phyloP scores from a whole-genome alignment of 441 rosid genomes.

The Populus hybrid region DNA sequence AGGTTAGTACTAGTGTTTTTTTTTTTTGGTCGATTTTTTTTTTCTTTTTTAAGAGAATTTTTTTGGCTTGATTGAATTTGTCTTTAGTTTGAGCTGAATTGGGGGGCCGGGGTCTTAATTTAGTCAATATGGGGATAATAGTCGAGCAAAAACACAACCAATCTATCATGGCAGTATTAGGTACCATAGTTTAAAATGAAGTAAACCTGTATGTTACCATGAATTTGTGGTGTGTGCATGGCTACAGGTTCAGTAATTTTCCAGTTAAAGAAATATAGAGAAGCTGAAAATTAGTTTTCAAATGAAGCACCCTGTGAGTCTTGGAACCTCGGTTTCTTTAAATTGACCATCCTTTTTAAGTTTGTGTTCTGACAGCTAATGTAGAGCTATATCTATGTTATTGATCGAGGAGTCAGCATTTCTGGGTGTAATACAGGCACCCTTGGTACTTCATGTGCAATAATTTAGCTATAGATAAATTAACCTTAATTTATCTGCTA shows the following conservation, averaged over 20 bases:
- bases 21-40: background rate
- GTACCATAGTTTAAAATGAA: background rate
- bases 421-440: too few relatives aligned
- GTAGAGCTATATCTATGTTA: background rate
- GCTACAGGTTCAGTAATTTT: background rate
- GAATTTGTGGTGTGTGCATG: background rate
- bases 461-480: background rate
- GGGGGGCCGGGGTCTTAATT: too few relatives aligned
- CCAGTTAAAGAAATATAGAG: background rate
- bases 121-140: background rate
- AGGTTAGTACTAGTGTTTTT: slow-evolving; percentile 49
- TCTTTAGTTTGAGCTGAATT: background rate
- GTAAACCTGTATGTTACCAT: background rate
- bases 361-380: background rate
- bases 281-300: background rate
- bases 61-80: slow-evolving; percentile 1
- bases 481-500: background rate
- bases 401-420: too few relatives aligned
- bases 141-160: background rate
- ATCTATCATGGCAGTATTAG: too few relatives aligned
- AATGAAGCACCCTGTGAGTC: slow-evolving; percentile 3
- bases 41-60: background rate
- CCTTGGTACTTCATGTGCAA: background rate
- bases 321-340: background rate
- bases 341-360: background rate